Evolutionary conservation across 306 rosid species (phyloP), one percentile per base, ranked within the genome.

Genomic region (Vigna unguiculata): DNA sequence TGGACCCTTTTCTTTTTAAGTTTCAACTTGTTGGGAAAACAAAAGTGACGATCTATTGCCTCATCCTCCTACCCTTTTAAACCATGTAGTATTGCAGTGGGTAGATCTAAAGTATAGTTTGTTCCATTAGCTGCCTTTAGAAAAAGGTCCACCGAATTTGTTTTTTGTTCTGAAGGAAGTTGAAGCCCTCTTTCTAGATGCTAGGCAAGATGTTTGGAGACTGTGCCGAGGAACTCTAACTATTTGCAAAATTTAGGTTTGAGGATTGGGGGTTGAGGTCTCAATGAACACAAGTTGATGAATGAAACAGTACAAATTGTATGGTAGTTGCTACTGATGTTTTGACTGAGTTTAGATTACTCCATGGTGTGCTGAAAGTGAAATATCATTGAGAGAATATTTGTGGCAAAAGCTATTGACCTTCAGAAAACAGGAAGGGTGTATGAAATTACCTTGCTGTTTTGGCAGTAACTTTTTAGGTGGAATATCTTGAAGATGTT

Each of bases 1-100:
- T 34, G 48, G 6, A 20, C 5, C 72, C 71, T 40, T 57, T 11
- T 11, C 14, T 49, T 9, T 36, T 40, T 52, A 41, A 55, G 65
- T 64, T 77, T 24, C 71, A 71, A 32, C 64, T 46, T 63, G 54
- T n/a, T 71, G 59, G 58, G 21, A 54, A 77, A 73, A 43, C 71
- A 76, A 62, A 30, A 16, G 40, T 21, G 43, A 4, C 59, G 69
- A 32, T 46, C 20, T 14, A 28, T 20, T 51, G 34, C 46, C 65
- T 71, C 55, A 19, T 48, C 46, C 38, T 57, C 48, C 19, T 57
- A 21, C 76, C 24, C 52, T 74, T 77, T 49, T 11, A 72, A 74
- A 68, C 22, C 36, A 16, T 81, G 80, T 30, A 49, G 60, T 75
- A 72, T 40, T 20, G 11, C 20, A 75, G 53, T 25, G 76, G 47